phyloP scores from a whole-genome alignment of 305 asterid species.

The Fraxinus ornus region DNA sequence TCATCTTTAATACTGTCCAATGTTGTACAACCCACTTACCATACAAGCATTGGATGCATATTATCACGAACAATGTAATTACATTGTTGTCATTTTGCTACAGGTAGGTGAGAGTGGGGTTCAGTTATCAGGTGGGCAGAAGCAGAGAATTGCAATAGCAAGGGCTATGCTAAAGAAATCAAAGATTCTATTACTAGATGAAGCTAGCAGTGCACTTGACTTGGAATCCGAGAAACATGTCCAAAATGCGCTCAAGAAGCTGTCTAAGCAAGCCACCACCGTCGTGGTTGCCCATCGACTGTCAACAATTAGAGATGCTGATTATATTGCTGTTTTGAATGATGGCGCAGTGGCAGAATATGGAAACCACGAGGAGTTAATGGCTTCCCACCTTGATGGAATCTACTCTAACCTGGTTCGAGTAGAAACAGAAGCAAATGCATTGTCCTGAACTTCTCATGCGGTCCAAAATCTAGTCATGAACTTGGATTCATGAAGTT shows the following conservation, averaged over 20 bases:
- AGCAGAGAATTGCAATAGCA: slow-evolving; percentile 86
- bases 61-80: background rate
- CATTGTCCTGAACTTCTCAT: slow-evolving; percentile 22
- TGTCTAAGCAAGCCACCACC: slow-evolving; percentile 60
- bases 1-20: background rate
- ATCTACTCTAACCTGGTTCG: slow-evolving; percentile 64
- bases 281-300: slow-evolving; percentile 85
- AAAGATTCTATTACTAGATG: slow-evolving; percentile 62
- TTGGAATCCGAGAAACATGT: slow-evolving; percentile 78
- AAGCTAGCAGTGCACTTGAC: slow-evolving; percentile 89
- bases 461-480: background rate
- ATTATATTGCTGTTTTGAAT: slow-evolving; percentile 58
- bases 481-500: background rate
- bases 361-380: slow-evolving; percentile 62
- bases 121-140: slow-evolving; percentile 85
- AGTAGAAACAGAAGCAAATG: slow-evolving; percentile 70
- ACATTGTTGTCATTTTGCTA: slow-evolving; percentile 5
- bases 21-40: background rate
- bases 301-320: slow-evolving; percentile 68
- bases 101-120: slow-evolving; percentile 85
- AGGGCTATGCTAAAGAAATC: slow-evolving; percentile 71
- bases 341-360: slow-evolving; percentile 68
- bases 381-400: slow-evolving; percentile 53
- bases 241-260: slow-evolving; percentile 63
- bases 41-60: background rate